phyloP scores from a whole-genome alignment of 2,329 filamentous ascomycete species.

The Aspergillus sp. region DNA sequence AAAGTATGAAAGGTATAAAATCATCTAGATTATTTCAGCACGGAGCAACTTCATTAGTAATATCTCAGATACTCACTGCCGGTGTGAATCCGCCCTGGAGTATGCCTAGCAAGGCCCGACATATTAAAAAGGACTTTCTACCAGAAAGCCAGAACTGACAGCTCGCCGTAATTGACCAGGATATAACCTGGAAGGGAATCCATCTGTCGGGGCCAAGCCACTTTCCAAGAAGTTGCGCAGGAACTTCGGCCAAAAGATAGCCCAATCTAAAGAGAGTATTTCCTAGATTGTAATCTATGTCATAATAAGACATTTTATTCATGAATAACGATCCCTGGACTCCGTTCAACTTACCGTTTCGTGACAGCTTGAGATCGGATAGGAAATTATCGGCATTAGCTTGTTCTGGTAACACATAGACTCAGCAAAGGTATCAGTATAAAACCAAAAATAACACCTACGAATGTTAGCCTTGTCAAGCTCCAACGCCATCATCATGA shows the following conservation, averaged over 20 bases:
- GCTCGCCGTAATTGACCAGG: constrained; percentile 48
- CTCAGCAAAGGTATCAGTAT: no score
- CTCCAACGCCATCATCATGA: constrained; percentile 58
- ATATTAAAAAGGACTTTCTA: constrained; percentile 32
- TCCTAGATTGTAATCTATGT: constrained; percentile 40
- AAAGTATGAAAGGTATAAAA: constrained; percentile 62
- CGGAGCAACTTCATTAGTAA: no score
- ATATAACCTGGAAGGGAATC: constrained; percentile 51
- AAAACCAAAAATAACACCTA: background rate
- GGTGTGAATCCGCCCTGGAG: constrained; percentile 24
- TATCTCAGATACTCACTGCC: background rate
- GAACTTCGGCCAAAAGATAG: constrained; percentile 52
- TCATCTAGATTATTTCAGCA: constrained; percentile 2
- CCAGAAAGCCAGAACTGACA: constrained; percentile 44
- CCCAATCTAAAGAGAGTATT: constrained; percentile 53
- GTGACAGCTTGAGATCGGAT: background rate
- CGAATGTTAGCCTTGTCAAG: constrained; percentile 55
- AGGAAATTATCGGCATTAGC: constrained; percentile 57
- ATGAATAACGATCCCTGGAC: no score
- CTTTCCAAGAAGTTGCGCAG: constrained; percentile 54
- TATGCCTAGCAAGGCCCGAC: constrained; percentile 37
- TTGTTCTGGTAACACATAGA: constrained; percentile 25
- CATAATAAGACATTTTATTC: no score
- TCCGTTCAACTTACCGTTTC: constrained; percentile 2
- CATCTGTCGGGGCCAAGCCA: constrained; percentile 51